Percentiles rank a stretch among this genome's conserved stretches.
phyloP scores from a whole-genome alignment of 768 basidiomycete species.

The Chlorophyllum brunneum region DNA sequence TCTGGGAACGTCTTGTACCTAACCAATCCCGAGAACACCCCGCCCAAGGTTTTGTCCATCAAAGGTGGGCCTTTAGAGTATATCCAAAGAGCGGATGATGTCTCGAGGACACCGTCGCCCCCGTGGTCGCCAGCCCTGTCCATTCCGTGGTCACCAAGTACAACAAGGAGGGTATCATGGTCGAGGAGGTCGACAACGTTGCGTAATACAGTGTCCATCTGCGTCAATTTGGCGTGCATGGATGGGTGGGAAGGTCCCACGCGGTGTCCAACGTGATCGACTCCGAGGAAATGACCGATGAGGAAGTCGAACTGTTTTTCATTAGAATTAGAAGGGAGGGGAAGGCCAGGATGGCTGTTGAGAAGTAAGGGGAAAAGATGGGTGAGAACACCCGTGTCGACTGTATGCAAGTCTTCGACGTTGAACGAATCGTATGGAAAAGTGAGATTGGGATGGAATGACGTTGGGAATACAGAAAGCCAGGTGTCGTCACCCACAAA shows the following conservation, averaged over 20 bases:
- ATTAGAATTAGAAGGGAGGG: background rate
- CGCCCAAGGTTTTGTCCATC: slow-evolving; percentile 23
- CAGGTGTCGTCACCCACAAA: slow-evolving; percentile 99
- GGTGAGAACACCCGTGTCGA: slow-evolving; percentile 84
- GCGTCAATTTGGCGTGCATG: slow-evolving; percentile 81
- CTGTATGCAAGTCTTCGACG: slow-evolving; percentile 95
- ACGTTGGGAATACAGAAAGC: slow-evolving; percentile 80
- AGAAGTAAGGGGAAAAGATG: slow-evolving; percentile 81
- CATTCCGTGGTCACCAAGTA: slow-evolving; percentile 98
- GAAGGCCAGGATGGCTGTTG: slow-evolving; percentile 18
- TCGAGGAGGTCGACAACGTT: slow-evolving; percentile 73
- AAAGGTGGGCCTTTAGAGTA: slow-evolving; percentile 76
- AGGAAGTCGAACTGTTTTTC: slow-evolving; percentile 75
- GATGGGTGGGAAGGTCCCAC: slow-evolving; percentile 85
- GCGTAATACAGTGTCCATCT: slow-evolving; percentile 81
- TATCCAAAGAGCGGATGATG: slow-evolving; percentile 84
- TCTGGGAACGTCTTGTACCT: slow-evolving; percentile 58
- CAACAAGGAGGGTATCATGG: slow-evolving; percentile 84
- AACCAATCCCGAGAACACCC: slow-evolving; percentile 48
- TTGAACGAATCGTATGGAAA: slow-evolving; percentile 96
- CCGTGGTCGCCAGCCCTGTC: slow-evolving; percentile 93
- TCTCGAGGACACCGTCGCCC: slow-evolving; percentile 80
- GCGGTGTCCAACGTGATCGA: slow-evolving; percentile 95
- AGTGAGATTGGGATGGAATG: slow-evolving; percentile 68
- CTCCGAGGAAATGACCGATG: slow-evolving; percentile 91